Base-by-base conservation (phyloP, 306 rosid species). In the Cicer judaicum region DNA sequence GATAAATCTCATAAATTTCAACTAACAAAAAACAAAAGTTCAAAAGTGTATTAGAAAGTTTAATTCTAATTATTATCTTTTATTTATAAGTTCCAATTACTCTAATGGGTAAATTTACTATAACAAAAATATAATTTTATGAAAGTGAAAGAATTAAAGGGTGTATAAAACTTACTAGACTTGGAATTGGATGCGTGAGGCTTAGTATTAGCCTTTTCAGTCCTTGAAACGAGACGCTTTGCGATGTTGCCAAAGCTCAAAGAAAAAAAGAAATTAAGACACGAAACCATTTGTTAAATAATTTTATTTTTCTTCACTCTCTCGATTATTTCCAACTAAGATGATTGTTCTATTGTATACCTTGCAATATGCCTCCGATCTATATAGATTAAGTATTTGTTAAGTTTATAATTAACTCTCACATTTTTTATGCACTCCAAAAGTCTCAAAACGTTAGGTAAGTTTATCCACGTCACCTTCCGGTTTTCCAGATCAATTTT, bases 101-200 rank as follows among this genome's bases (percentile, higher is more conserved):
- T 29, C 4, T 3, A 29, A 0, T 29, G 0, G 5, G 0, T 29
- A 29, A 29, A 29, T 29, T 29, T 29, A 29, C 34, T 29, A 3
- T 29, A 29, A 29, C 34, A 29, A 29, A 29, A 29, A 29, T 29
- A 29, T 29, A 29, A 3, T 29, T 29, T 29, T 29, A 18, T 4
- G 16, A 49, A 49, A 52, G 10, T 10, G 7, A 10, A 52, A 52
- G 1, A 52, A 3, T 52, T 6, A 29, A 15, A 15, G 57, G 10
- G 57, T 52, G 15, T 52, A 19, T 3, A 29, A 29, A 34, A 70
- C 76, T 71, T 55, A 56, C 76, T 3, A 40, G 76, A 29, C 12
- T 7, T 12, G 1, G 76, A 29, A 7, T 7, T 12, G 1, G 66
- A 42, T 55, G 59, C 38, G 7, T 56, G 13, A 56, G 7, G n/a